phyloP scores from a whole-genome alignment of 169 alveolate species.

The Blepharisma undulans region DNA sequence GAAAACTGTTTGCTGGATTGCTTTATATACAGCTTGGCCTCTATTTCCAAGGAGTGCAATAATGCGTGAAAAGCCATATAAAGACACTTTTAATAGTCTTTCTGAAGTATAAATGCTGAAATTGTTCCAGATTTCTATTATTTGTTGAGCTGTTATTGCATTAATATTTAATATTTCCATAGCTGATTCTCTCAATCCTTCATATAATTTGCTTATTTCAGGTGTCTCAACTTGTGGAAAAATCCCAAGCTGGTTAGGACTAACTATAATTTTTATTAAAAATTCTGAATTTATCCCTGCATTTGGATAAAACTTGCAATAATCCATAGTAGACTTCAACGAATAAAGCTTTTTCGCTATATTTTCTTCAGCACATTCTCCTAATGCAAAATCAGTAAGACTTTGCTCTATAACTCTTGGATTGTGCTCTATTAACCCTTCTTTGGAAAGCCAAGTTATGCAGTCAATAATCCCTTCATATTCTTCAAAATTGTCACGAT shows the following conservation, averaged over 20 bases:
- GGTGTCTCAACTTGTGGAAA: neutral
- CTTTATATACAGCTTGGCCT: neutral
- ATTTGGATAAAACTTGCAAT: neutral
- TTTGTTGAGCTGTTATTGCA: neutral
- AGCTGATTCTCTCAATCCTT: neutral
- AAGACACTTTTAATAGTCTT: neutral
- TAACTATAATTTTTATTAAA: neutral
- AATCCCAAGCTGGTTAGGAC: conserved; percentile 8
- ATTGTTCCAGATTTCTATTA: neutral
- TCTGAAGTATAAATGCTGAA: neutral
- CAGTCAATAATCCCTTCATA: conserved; percentile 28
- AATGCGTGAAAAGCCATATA: neutral
- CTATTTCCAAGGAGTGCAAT: neutral
- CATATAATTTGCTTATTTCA: conserved; percentile 1
- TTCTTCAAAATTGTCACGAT: neutral
- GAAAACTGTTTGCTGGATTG: neutral
- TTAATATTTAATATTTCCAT: neutral
- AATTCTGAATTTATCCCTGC: neutral
- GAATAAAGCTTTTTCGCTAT: neutral
- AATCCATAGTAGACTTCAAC: neutral
- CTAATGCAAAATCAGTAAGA: neutral
- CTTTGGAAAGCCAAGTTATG: neutral
- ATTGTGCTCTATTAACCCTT: neutral
- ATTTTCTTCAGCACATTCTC: neutral
- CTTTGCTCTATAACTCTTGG: neutral